These are phyloP conservation scores for Ambrosia artemisiifolia DNA, from an alignment of 129 eudicot species.

Conservation along the genomic window DNA sequence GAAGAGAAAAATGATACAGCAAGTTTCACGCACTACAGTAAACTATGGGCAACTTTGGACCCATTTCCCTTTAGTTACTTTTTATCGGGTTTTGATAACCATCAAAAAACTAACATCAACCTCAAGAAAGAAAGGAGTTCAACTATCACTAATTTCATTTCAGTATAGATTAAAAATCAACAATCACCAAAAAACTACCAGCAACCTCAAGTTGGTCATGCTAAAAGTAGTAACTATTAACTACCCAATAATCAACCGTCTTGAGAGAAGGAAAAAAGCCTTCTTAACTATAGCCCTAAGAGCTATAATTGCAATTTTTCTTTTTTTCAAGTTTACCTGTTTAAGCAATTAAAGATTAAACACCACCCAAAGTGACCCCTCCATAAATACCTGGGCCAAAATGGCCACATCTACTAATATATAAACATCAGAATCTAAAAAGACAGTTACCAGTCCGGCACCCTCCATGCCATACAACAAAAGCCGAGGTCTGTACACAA, in stretches of 20 bases:
- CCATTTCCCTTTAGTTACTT: too few relatives aligned
- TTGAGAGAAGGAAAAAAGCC: background rate
- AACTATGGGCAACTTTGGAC: too few relatives aligned
- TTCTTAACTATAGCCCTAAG: background rate
- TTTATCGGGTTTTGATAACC: too few relatives aligned
- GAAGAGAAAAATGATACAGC: too few relatives aligned
- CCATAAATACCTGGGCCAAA: background rate
- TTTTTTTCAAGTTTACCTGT: background rate
- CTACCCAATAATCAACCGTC: background rate
- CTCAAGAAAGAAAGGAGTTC: background rate
- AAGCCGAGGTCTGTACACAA: slow-evolving; percentile 92
- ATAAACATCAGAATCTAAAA: slow-evolving; percentile 9
- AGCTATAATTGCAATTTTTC: background rate
- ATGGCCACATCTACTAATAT: background rate
- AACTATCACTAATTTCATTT: background rate
- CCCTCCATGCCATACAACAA: slow-evolving; percentile 72
- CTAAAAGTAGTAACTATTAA: background rate
- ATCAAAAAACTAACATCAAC: too few relatives aligned
- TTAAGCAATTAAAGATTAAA: background rate
- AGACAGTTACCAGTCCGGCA: slow-evolving; percentile 78
- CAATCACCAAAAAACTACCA: background rate
- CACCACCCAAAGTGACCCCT: background rate
- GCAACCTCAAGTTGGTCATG: background rate
- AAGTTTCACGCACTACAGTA: too few relatives aligned
- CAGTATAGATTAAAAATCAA: background rate